Evolutionary conservation across 75 land plant species (phyloP), one percentile per base, ranked within the genome.

Genomic region (Adiantum capillusveneris): DNA sequence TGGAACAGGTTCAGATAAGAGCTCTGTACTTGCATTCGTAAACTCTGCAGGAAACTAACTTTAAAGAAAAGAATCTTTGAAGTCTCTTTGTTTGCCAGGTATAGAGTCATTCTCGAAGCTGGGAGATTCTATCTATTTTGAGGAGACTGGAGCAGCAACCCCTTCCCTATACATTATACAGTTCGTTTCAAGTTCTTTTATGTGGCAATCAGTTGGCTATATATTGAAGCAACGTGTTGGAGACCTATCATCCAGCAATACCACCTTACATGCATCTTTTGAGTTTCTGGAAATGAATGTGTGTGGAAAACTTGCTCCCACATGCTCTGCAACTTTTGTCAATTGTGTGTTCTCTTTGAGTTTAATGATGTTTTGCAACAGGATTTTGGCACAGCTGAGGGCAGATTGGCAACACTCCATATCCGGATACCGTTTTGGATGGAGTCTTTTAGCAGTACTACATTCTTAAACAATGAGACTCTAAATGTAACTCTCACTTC

Each of bases 61-160:
- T 18, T 22, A 20, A 18, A n/a, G n/a, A n/a, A n/a, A n/a, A n/a
- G n/a, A n/a, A n/a, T n/a, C n/a, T n/a, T n/a, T n/a, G n/a, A n/a
- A n/a, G n/a, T n/a, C n/a, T n/a, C n/a, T n/a, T n/a, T n/a, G n/a
- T n/a, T n/a, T 31, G 79, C 28, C 61, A 93, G 98, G 78, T 43
- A 89, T 94, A 61, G 98, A 94, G 44, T 94, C 98, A 34, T 94
- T 94, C 54, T 90, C 98, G 31, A 94, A 94, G 63, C 64, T 94
- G 59, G 96, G 98, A 25, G 96, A 94, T 74, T 94, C 98, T 14
- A 93, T 93, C 29, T 93, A 93, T 66, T 93, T 88, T 56, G 81
- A 85, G 65, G 85, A 79, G 53, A 73, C 62, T 36, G 79, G 72
- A 3, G 9, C 37, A 27, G 34, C 34, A 16, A 52, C 29, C 44